A percentile compares a stretch with the other conserved stretches of the same genome.
Evolutionary conservation across 495 filamentous ascomycete genomes (phyloP).

Genomic region (Aspergillus indologenus): DNA sequence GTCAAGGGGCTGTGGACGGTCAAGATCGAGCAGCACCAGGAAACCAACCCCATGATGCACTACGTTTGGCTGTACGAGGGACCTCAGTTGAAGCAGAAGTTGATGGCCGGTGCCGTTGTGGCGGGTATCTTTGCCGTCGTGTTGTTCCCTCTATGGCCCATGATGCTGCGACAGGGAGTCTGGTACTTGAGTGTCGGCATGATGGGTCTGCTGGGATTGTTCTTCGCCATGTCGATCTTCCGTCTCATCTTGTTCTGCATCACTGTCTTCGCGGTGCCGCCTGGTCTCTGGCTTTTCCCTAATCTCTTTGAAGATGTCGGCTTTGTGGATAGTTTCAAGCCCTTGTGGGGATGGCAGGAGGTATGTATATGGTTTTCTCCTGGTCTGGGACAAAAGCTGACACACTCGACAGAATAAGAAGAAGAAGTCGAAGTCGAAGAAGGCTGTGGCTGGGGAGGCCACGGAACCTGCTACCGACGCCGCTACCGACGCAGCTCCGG

Average conservation of each 20-base stretch:
- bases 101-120: conserved; percentile 82
- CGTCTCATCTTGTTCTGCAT: conserved; percentile 90
- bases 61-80: conserved; percentile 98
- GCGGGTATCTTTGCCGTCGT: conserved; percentile 80
- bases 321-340: conserved; percentile 96
- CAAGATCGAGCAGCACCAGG: conserved; percentile 94
- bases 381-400: conserved; percentile 17
- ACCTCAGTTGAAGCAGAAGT: conserved; percentile 85
- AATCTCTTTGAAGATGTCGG: conserved; percentile 99
- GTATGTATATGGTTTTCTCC: conserved; percentile 43
- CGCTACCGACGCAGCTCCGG: conserved; percentile 46
- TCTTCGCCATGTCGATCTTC: conserved; percentile 98
- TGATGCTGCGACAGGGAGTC: conserved; percentile 84
- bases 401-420: conserved; percentile 32
- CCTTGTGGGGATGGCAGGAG: conserved; percentile 98
- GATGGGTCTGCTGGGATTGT: conserved; percentile 85
- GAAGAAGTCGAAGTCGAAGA: conserved; percentile 67
- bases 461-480: conserved; percentile 58
- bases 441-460: conserved; percentile 49
- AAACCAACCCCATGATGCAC: conserved; percentile 83
- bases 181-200: conserved; percentile 98
- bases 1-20: conserved; percentile 97
- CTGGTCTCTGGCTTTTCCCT: conserved; percentile 95
- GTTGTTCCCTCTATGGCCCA: conserved; percentile 95
- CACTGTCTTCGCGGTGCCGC: conserved; percentile 79